Evolutionary conservation across 257 asterid genomes (phyloP), one percentile per base, ranked within the genome.

Genomic region (Solanum rostratum): DNA sequence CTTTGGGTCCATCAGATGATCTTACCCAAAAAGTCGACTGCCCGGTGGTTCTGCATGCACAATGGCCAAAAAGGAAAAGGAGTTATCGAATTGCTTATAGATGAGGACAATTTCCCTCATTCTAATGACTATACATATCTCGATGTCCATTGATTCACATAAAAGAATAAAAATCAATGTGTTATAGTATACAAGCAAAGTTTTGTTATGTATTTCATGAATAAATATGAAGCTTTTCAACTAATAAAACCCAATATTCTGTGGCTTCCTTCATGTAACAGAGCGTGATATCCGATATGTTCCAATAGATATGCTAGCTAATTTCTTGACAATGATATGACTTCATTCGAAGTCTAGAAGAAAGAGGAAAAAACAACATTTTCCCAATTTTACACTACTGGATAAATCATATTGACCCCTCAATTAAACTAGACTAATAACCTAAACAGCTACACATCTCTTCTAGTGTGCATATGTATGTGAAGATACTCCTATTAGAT

Each of bases 21-120:
- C 87, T 87, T 68, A 86, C 85, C 92, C 94, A 91, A 83, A 88
- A 88, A 5, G 81, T 83, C 10, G 65, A 88, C 85, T 91, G 86
- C 43, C 85, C 84, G 14, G 92, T 16, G 55, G 84, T 27, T 33
- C 99, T 96, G 97, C 30, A 52, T 43, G 79, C 57, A 86, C 82
- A 81, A 85, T 24, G 85, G 49, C 37, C 81, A 62, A 33, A 79
- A 49, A 59, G 62, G 63, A 46, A 59, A 39, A 79, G 22, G 12
- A 45, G 27, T 16, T 18, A 54, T 7, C 18, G 46, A 50, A 33
- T 27, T 78, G 19, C 43, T 24, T 78, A 78, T 53, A 78, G 46
- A 78, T 78, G 82, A 50, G 65, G 65, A 18, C 46, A 50, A 50
- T 14, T 29, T 18, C 43, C 82, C 19, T 16, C 82, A 78, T 50